Percentiles rank a stretch among this genome's conserved stretches.
These are phyloP conservation scores for Vitellaria paradoxa DNA, from an alignment of 179 eudicot species.

Conservation along the genomic window DNA sequence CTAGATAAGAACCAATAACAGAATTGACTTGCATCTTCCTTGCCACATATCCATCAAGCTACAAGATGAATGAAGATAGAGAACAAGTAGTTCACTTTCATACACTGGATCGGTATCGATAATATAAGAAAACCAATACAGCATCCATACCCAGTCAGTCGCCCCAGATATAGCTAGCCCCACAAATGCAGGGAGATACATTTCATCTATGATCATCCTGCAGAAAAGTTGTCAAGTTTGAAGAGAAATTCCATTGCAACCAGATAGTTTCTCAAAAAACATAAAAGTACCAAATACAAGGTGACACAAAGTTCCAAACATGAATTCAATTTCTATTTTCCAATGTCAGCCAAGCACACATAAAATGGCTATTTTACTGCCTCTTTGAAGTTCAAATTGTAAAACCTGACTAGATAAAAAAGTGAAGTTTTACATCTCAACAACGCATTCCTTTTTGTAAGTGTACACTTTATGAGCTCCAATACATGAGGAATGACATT, in stretches of 20 bases:
- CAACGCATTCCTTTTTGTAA: background rate
- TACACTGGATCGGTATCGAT: background rate
- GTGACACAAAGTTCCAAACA: background rate
- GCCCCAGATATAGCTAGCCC: slow-evolving; percentile 89
- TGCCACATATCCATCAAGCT: slow-evolving; percentile 66
- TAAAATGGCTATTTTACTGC: background rate
- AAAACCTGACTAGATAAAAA: background rate
- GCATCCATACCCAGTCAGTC: slow-evolving; percentile 78
- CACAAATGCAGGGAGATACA: slow-evolving; percentile 89
- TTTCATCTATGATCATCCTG: slow-evolving; percentile 95
- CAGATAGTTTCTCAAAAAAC: background rate
- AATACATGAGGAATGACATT: background rate
- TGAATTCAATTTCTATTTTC: background rate
- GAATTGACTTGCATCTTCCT: slow-evolving; percentile 93
- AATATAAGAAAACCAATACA: background rate
- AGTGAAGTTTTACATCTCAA: background rate
- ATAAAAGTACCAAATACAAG: background rate
- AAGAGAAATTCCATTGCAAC: background rate
- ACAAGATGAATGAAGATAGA: slow-evolving; percentile 13
- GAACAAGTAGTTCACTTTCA: background rate
- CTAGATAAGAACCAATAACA: slow-evolving; percentile 94
- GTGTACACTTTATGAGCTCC: background rate
- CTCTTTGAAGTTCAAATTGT: background rate
- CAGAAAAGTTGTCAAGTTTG: slow-evolving; percentile 19
- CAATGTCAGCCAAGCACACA: background rate